Conservation (phyloP, 805 yeast species). For the Suhomyces faveliae region DNA sequence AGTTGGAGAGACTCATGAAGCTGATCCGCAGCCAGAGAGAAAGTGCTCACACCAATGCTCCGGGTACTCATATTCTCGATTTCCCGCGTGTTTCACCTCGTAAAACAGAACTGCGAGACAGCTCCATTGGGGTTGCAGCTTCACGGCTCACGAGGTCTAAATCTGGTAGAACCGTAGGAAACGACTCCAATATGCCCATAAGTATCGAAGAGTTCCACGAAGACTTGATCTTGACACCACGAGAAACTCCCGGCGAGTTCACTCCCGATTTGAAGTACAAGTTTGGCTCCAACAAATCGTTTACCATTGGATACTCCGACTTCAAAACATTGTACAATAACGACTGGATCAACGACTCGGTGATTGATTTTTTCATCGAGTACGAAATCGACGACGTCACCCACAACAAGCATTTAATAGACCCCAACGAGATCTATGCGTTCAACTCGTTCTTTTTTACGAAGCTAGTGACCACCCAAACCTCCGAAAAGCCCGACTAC, state of each 20-base stretch:
- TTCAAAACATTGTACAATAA: conserved; percentile 75
- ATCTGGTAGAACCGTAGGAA: neutral
- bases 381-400: conserved; percentile 47
- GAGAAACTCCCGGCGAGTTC: conserved; percentile 40
- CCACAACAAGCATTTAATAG: conserved; percentile 18
- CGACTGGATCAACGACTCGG: conserved; percentile 86
- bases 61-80: neutral
- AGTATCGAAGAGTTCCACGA: conserved; percentile 3
- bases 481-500: conserved; percentile 29
- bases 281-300: conserved; percentile 53
- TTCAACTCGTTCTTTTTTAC: conserved; percentile 85
- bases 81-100: neutral
- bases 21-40: neutral
- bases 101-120: neutral
- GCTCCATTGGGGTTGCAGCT: too few species aligned
- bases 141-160: neutral
- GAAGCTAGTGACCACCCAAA: conserved; percentile 42
- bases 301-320: conserved; percentile 66
- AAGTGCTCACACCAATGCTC: too few species aligned
- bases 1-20: conserved; percentile 1
- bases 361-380: conserved; percentile 80
- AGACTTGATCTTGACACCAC: conserved; percentile 1
- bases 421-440: conserved; percentile 47
- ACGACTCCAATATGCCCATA: neutral
- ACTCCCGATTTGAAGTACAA: conserved; percentile 46